These are phyloP conservation scores for Crithidia brevicula DNA, from an alignment of 208 protist species.

Conservation along the genomic window DNA sequence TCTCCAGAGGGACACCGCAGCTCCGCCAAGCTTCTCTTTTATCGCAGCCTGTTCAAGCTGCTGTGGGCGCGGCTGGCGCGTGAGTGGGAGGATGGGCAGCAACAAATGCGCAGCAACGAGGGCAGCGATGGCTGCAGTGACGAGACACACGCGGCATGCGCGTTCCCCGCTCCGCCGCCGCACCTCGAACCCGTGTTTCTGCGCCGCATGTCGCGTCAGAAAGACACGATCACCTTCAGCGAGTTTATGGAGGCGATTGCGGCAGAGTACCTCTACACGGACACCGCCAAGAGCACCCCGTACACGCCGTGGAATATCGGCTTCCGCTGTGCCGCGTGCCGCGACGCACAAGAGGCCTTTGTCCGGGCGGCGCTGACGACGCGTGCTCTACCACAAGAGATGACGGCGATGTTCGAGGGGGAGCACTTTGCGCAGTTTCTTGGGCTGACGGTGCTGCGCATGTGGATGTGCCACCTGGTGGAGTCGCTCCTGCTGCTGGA, in stretches of 20 bases:
- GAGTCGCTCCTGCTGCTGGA: slow-evolving; percentile 84
- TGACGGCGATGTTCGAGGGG: slow-evolving; percentile 37
- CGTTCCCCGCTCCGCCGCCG: slow-evolving; percentile 32
- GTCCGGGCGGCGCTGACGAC: slow-evolving; percentile 20
- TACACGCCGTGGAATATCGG: slow-evolving; percentile 48
- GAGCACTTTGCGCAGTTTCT: slow-evolving; percentile 74
- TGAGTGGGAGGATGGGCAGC: slow-evolving; percentile 20
- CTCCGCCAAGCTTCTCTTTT: slow-evolving; percentile 80
- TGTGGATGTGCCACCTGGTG: slow-evolving; percentile 91
- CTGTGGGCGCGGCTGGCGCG: slow-evolving; percentile 52
- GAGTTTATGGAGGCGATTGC: slow-evolving; percentile 51
- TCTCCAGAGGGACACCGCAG: slow-evolving; percentile 67
- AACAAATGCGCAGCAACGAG: not conserved
- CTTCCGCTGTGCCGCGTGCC: slow-evolving; percentile 44
- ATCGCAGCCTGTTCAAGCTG: slow-evolving; percentile 72
- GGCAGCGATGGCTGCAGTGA: not conserved
- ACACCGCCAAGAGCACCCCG: slow-evolving; percentile 31
- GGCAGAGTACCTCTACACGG: slow-evolving; percentile 60
- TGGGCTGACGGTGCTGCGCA: slow-evolving; percentile 83
- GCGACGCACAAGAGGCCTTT: slow-evolving; percentile 43
- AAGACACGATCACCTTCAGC: slow-evolving; percentile 62
- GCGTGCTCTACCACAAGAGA: slow-evolving; percentile 25
- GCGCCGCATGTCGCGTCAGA: slow-evolving; percentile 61
- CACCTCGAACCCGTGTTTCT: slow-evolving; percentile 84
- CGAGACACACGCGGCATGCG: not conserved